Evolutionary conservation across 371 early-diverging fungal species (phyloP).

Genomic region (Homolaphlyctis polyrhiza): DNA sequence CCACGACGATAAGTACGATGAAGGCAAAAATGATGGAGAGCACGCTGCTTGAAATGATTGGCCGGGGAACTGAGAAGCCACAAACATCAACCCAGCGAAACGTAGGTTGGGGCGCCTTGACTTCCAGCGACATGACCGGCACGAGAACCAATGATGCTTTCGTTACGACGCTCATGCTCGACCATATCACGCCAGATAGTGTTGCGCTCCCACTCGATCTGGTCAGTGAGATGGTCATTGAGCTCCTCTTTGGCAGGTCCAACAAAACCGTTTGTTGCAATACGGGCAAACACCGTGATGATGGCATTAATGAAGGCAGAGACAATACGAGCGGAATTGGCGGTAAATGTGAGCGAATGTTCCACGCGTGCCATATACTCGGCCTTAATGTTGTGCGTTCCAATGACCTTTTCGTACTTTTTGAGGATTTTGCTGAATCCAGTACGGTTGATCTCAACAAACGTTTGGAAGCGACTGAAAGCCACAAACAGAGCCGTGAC

Average conservation of each 20-base stretch:
- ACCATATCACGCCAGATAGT: slow-evolving; percentile 97
- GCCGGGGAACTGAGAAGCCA: slow-evolving; percentile 2
- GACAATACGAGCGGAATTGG: slow-evolving; percentile 44
- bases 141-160: slow-evolving; percentile 28
- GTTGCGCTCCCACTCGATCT: slow-evolving; percentile 92
- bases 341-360: slow-evolving; percentile 52
- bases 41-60: slow-evolving; percentile 5
- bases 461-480: slow-evolving; percentile 81
- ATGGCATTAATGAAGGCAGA: slow-evolving; percentile 49
- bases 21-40: slow-evolving; percentile 10
- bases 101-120: neutral
- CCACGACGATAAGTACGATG: neutral
- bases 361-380: slow-evolving; percentile 59
- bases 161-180: slow-evolving; percentile 70
- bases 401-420: slow-evolving; percentile 87
- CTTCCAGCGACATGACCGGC: slow-evolving; percentile 2
- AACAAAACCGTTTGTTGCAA: slow-evolving; percentile 48
- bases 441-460: slow-evolving; percentile 86
- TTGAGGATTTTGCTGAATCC: slow-evolving; percentile 93
- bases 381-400: slow-evolving; percentile 23
- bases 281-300: slow-evolving; percentile 60
- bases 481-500: slow-evolving; percentile 17
- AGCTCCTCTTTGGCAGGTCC: slow-evolving; percentile 69
- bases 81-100: slow-evolving; percentile 1
- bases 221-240: slow-evolving; percentile 77